Evolutionary conservation across 352 stramenopile genomes (phyloP), one percentile per base, ranked within the genome.

Genomic region (Globisporangium rhizosaccharum): DNA sequence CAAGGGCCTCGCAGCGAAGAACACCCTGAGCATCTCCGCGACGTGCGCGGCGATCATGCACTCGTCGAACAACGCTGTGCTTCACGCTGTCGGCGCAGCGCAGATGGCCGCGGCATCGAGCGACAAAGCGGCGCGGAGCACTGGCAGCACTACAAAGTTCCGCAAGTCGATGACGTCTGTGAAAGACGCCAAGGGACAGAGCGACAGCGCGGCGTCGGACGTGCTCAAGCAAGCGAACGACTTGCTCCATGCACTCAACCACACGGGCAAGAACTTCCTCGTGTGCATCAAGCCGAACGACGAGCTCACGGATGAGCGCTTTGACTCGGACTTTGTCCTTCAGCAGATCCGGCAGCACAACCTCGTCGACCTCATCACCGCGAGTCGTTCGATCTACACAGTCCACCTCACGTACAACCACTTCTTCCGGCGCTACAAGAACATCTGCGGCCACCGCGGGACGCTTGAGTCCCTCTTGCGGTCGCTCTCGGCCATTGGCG

Each of bases 1-100:
- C 11, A 89, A 91, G 56, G 76, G 80, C 1, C 58, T 94, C 18
- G 74, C 75, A 2, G 56, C 71, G 1, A 87, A 85, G 58, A 94
- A 94, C 57, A 80, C 77, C 6, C 63, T 90, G 15, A 86, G 64
- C 25, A 88, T 94, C 47, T 94, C 84, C 8, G 71, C 82, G 0
- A 94, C 84, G 6, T 90, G 82, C 59, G 82, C 76, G 1, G 84
- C 84, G 7, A 94, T 94, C 49, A 88, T 94, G 75, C 82, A 92
- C 26, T 92, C 82, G 15, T 94, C 84, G 23, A 91, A 82, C 52
- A 94, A 94, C 63, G 71, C 69, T 7, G 79, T 91, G 25, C 66
- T 91, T 14, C 79, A 82, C 55, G 82, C 82, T 30, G 79, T 91
- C 14, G 82, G 82, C 0, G 75, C 77, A 1, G 75, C 82, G 33